Conservation (phyloP, 495 filamentous ascomycete genomes). For the Daldinia loculata region DNA sequence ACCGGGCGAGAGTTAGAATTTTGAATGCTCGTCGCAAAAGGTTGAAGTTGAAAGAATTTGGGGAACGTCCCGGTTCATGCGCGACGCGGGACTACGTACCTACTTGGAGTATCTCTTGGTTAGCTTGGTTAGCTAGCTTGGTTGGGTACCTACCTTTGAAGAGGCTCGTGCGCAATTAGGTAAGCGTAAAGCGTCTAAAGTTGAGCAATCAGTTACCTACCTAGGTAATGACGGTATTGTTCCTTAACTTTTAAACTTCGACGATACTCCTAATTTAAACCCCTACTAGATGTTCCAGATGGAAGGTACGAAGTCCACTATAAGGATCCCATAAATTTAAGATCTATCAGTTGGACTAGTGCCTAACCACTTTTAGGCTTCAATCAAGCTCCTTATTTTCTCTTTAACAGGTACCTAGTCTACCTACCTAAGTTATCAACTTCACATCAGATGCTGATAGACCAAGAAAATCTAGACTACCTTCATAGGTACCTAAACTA, state of each 20-base stretch:
- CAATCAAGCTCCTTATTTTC: neutral
- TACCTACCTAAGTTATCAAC: neutral
- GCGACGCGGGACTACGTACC: conserved; percentile 29
- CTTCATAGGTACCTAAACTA: neutral
- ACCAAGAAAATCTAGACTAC: neutral
- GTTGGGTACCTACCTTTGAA: neutral
- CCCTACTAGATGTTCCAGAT: neutral
- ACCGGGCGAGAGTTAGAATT: conserved; percentile 49
- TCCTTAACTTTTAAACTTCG: conserved; percentile 1
- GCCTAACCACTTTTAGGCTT: neutral
- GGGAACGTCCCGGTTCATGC: conserved; percentile 16
- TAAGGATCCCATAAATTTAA: neutral
- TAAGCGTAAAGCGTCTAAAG: no score
- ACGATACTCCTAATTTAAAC: neutral
- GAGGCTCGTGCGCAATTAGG: neutral
- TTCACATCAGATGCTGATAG: neutral
- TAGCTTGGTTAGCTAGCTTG: neutral
- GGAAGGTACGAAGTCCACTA: neutral
- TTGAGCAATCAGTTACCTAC: neutral
- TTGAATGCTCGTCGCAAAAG: conserved; percentile 38
- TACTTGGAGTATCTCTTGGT: neutral
- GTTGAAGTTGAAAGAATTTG: conserved; percentile 43
- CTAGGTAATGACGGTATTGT: neutral
- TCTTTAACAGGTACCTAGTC: no score
- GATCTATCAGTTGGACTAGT: neutral